Conservation (phyloP, 2,329 filamentous ascomycete species). For the Claviceps capensis region DNA sequence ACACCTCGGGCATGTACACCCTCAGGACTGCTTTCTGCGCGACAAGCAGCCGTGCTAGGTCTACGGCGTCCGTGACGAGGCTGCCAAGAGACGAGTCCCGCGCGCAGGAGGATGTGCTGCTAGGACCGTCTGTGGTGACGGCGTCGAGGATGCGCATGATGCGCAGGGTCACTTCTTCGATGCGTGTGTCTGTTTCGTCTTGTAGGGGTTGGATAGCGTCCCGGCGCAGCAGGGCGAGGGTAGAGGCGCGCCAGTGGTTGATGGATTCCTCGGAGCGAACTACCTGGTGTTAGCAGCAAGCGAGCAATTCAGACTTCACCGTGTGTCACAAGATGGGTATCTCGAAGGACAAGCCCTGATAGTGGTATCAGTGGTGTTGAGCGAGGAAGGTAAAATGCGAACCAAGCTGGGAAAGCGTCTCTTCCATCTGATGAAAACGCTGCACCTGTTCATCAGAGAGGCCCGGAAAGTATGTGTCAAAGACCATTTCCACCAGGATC, state of each 20-base stretch:
- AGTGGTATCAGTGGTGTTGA: background rate
- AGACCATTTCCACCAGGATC: conserved; percentile 47
- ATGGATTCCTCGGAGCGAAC: conserved; percentile 36
- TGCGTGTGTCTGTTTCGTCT: conserved; percentile 28
- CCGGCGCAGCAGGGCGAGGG: conserved; percentile 43
- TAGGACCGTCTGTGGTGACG: conserved; percentile 25
- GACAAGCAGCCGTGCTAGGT: conserved; percentile 40
- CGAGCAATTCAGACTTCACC: too few species aligned
- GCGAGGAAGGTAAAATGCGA: conserved; percentile 3
- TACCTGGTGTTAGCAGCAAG: background rate
- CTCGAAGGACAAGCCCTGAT: too few species aligned
- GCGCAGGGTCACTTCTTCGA: conserved; percentile 29
- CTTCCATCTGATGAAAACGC: conserved; percentile 36
- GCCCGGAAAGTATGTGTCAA: conserved; percentile 50
- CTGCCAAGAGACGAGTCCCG: conserved; percentile 40
- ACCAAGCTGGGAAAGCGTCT: conserved; percentile 30
- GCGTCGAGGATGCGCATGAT: conserved; percentile 36
- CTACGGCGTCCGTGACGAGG: conserved; percentile 38
- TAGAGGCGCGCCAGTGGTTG: conserved; percentile 55
- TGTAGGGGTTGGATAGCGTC: conserved; percentile 34
- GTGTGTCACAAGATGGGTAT: too few species aligned
- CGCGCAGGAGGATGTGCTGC: conserved; percentile 14
- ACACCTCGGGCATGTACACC: conserved; percentile 39
- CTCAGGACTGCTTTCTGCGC: conserved; percentile 46
- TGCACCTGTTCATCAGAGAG: conserved; percentile 38